Evolutionary conservation across 2,329 filamentous ascomycete genomes (phyloP), one percentile per base, ranked within the genome.

Genomic region (Hypoxylon sp.): DNA sequence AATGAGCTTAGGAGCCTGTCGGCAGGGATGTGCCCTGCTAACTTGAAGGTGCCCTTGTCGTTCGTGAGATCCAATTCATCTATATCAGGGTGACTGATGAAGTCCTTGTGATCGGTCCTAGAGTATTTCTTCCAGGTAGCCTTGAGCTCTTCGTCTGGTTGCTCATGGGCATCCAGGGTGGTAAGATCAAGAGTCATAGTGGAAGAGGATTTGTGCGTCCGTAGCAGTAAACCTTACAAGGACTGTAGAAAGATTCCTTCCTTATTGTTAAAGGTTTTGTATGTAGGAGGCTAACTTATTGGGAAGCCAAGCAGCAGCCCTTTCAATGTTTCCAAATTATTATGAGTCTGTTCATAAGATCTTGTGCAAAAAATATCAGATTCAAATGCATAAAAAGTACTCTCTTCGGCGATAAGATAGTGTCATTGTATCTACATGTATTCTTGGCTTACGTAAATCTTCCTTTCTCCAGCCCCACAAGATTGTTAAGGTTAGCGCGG

Each of bases 41-140:
- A 73, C 38, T 81, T 77, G 73, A 91, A 87, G 48, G 79, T 73
- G 3, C 81, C 78, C 1, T 78, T 78, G 25, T 80, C 78, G 10
- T 80, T 78, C 1, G 79, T 72, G 3, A 72, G 57, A 23, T 75
- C 77, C 30, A 86, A 73, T 63, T 92, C 86, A 58, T 89, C 84
- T 69, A 92, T 86, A 14, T 86, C 82, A 19, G 85, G 80, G 70
- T 89, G 85, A 9, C 81, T 72, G 5, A 83, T 74, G n/a, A 92
- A 78, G 1, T 83, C 82, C 6, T 80, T 74, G 2, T 84, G 79
- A 0, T 89, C 85, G 38, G 88, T 83, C 69, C 87, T 90, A 23
- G 91, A 89, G 73, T 91, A 93, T 45, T 81, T 82, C 79, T 97
- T 97, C 87, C 93, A 98, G 59, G 89, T 82, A 49, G 86, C 82